phyloP scores from a whole-genome alignment of 371 early-diverging fungal genomes.

The Basidiobolus meristosporus region DNA sequence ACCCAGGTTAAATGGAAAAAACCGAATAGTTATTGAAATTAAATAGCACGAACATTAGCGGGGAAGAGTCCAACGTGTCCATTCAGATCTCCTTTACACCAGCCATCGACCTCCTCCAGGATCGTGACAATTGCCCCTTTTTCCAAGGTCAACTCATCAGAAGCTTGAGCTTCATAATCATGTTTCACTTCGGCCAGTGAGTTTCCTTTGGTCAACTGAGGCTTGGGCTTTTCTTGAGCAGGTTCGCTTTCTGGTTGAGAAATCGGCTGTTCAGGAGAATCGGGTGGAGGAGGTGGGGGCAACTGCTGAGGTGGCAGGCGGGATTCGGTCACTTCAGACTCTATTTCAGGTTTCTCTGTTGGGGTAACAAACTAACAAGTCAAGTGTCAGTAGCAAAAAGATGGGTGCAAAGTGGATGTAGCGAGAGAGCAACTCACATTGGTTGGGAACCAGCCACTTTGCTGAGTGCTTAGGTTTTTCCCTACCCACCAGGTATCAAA shows the following conservation, averaged over 20 bases:
- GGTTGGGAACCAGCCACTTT: constrained; percentile 49
- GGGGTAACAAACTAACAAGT: constrained; percentile 9
- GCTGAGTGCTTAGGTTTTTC: constrained; percentile 21
- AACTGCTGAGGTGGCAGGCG: no score
- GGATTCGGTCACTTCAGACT: no score
- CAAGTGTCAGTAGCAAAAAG: not conserved
- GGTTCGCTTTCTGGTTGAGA: no score
- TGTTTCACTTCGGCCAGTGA: constrained; percentile 41
- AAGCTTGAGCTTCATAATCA: constrained; percentile 43
- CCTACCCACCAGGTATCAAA: constrained; percentile 51
- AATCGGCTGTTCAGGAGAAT: no score
- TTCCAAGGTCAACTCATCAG: constrained; percentile 40
- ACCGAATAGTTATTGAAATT: no score
- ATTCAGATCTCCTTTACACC: constrained; percentile 46
- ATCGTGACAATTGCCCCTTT: constrained; percentile 44
- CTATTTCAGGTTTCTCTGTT: no score
- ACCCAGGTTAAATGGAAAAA: no score
- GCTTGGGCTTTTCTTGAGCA: no score
- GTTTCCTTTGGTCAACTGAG: no score
- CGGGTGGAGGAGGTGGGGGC: no score
- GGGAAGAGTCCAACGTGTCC: constrained; percentile 50
- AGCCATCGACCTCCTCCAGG: constrained; percentile 41
- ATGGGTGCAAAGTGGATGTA: not conserved
- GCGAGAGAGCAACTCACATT: constrained; percentile 21
- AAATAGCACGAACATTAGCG: no score